These are phyloP conservation scores for Tephrocybe rancida DNA, from an alignment of 768 basidiomycete species.

Conservation along the genomic window DNA sequence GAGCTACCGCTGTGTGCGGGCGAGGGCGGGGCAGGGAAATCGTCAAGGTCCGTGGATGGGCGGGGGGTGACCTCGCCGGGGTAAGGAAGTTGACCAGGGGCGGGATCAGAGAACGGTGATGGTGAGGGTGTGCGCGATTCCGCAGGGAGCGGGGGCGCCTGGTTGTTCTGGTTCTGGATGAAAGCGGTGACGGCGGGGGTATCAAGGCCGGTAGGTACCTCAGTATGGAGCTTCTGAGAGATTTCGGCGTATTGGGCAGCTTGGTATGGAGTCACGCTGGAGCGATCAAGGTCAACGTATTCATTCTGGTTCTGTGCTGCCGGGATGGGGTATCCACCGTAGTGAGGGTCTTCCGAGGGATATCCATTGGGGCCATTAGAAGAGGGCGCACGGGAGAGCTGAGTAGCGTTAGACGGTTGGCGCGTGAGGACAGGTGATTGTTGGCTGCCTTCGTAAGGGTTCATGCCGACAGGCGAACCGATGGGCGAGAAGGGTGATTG, in stretches of 20 bases:
- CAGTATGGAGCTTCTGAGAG: conserved; percentile 52
- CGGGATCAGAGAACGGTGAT: conserved; percentile 34
- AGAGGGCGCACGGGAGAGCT: conserved; percentile 12
- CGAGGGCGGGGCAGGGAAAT: conserved; percentile 43
- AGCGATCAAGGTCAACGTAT: conserved; percentile 67
- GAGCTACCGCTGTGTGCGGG: conserved; percentile 34
- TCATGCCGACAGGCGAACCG: conserved; percentile 28
- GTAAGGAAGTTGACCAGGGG: conserved; percentile 13
- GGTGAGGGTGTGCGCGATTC: neutral
- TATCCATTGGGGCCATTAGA: conserved; percentile 6
- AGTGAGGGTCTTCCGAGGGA: conserved; percentile 11
- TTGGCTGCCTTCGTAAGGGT: conserved; percentile 20
- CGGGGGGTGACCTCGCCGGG: conserved; percentile 9
- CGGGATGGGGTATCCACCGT: conserved; percentile 25
- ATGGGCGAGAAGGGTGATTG: conserved; percentile 39
- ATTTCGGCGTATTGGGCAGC: conserved; percentile 77
- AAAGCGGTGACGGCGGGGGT: conserved; percentile 30
- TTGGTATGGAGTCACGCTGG: conserved; percentile 76
- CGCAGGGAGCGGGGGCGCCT: conserved; percentile 8
- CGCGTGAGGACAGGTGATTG: conserved; percentile 20
- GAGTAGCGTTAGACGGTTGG: conserved; percentile 20
- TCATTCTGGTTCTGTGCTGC: conserved; percentile 39
- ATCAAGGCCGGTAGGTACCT: conserved; percentile 35
- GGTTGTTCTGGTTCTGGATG: conserved; percentile 6
- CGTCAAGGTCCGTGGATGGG: conserved; percentile 22